phyloP scores from a whole-genome alignment of 1,139 yeast species.

The Sugiyamaella novakii region DNA sequence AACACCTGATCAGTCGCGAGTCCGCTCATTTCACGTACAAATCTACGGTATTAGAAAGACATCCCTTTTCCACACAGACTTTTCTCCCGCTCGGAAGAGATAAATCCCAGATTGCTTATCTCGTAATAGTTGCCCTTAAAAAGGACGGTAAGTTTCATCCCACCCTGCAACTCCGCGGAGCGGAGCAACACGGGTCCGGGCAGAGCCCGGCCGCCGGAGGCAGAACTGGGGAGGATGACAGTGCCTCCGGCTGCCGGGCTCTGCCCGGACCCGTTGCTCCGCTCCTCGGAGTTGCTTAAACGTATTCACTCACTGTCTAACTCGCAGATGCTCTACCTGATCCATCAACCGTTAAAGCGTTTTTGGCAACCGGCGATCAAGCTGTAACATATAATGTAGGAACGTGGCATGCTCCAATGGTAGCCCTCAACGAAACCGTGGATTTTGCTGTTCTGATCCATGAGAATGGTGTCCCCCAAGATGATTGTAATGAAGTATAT shows the following conservation, averaged over 20 bases:
- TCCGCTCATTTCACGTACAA: conserved; percentile 46
- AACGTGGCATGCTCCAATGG: conserved; percentile 94
- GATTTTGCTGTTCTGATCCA: conserved; percentile 87
- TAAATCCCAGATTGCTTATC: conserved; percentile 53
- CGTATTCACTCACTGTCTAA: conserved; percentile 60
- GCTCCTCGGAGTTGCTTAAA: no score
- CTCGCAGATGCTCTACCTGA: conserved; percentile 60
- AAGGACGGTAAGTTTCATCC: conserved; percentile 34
- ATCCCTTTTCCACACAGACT: conserved; percentile 88
- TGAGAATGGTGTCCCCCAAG: conserved; percentile 76
- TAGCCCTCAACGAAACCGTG: conserved; percentile 56
- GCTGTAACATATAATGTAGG: conserved; percentile 85
- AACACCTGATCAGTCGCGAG: conserved; percentile 51
- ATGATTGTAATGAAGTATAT: conserved; percentile 80
- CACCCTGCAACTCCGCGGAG: background rate
- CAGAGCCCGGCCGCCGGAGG: no score
- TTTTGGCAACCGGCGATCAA: conserved; percentile 77
- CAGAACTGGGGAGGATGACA: no score
- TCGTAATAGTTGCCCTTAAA: conserved; percentile 78
- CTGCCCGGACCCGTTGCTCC: no score
- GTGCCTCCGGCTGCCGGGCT: no score
- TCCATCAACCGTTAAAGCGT: conserved; percentile 60
- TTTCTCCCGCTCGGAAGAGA: conserved; percentile 84
- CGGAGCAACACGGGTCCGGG: no score
- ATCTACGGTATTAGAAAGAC: conserved; percentile 80